These are phyloP conservation scores for Chrysosporium queenslandicum DNA, from an alignment of 2,329 filamentous ascomycete genomes.

Conservation along the genomic window DNA sequence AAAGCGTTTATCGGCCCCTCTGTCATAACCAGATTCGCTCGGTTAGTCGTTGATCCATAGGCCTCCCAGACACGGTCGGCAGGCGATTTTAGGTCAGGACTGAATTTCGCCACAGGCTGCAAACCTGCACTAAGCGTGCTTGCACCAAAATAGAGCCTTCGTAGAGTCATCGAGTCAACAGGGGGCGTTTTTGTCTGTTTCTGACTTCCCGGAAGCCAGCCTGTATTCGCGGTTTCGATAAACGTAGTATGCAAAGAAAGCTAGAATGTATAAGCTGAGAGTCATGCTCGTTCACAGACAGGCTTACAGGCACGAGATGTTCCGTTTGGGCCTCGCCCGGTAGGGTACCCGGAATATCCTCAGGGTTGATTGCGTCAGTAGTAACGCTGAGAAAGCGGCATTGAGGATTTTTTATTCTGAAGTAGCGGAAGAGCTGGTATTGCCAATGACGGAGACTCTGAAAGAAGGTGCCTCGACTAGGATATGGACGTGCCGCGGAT, in stretches of 20 bases:
- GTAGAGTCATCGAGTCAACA: background rate
- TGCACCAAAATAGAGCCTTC: background rate
- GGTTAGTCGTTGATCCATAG: background rate
- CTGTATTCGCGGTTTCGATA: background rate
- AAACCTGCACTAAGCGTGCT: background rate
- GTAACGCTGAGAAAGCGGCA: background rate
- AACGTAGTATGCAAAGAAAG: background rate
- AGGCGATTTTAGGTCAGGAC: background rate
- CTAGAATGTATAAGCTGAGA: background rate
- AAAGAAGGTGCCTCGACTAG: background rate
- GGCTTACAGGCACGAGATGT: background rate
- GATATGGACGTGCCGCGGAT: background rate
- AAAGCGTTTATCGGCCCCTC: background rate
- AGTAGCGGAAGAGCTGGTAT: background rate
- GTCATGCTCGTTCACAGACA: no score
- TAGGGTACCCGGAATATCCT: background rate
- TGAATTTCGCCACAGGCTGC: background rate
- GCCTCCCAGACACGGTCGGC: background rate
- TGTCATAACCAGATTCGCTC: background rate
- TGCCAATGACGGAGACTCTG: background rate
- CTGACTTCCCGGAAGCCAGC: background rate
- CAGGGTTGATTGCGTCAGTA: background rate
- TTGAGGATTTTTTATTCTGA: background rate
- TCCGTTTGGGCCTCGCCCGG: background rate
- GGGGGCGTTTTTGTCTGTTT: background rate